phyloP scores from a whole-genome alignment of 2,329 filamentous ascomycete species.

The Thelonectria blattea region DNA sequence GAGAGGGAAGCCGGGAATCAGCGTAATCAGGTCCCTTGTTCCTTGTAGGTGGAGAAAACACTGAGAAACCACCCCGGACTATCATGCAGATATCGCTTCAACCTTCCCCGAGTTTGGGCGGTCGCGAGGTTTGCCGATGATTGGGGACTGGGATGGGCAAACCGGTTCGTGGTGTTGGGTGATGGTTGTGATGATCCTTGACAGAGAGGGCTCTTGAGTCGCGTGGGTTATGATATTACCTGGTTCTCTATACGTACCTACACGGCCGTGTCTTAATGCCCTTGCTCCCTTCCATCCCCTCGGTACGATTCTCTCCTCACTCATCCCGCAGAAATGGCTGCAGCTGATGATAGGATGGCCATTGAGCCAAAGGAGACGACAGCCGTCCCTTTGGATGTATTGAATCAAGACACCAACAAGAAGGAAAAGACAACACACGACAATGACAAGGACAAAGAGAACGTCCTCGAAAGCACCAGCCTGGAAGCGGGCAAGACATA shows the following conservation, averaged over 20 bases:
- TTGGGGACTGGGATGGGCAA: not conserved
- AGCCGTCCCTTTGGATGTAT: not conserved
- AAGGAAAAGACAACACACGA: slow-evolving; percentile 17
- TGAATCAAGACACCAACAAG: not conserved
- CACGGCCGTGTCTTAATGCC: not conserved
- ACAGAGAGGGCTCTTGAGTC: not conserved
- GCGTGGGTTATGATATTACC: not conserved
- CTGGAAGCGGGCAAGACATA: slow-evolving; percentile 34
- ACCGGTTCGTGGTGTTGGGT: not conserved
- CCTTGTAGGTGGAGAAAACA: slow-evolving; percentile 11
- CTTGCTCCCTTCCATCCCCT: not conserved
- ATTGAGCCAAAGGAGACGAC: slow-evolving; percentile 11
- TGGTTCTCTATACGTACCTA: not conserved
- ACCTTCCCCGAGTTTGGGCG: not conserved
- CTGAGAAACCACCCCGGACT: too few relatives aligned
- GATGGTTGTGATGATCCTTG: too few relatives aligned
- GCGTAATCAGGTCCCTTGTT: too few relatives aligned
- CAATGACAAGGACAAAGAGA: too few relatives aligned
- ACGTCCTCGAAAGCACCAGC: too few relatives aligned
- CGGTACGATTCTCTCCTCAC: not conserved
- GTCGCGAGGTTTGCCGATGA: not conserved
- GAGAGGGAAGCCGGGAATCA: too few relatives aligned
- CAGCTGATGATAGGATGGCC: slow-evolving; percentile 7
- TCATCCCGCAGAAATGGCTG: slow-evolving; percentile 9
- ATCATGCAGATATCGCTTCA: not conserved